Evolutionary conservation across 768 basidiomycete species (phyloP).

Genomic region (Podaxis sp.): DNA sequence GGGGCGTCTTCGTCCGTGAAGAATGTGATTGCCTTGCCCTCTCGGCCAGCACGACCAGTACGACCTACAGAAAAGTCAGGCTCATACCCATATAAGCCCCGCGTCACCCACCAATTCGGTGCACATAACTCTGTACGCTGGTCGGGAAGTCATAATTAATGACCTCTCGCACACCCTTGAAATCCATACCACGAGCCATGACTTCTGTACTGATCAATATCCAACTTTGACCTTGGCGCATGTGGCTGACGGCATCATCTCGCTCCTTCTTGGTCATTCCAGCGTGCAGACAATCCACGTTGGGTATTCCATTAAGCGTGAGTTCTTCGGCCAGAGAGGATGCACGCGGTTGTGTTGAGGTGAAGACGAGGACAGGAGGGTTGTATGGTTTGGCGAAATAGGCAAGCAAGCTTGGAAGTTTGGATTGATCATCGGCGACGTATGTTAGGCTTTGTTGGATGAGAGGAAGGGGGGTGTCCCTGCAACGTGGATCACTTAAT

Average conservation of each 20-base stretch:
- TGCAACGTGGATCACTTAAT: constrained; percentile 23
- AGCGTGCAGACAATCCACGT: constrained; percentile 89
- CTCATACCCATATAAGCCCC: background rate
- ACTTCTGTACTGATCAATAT: constrained; percentile 95
- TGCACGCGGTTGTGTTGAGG: constrained; percentile 84
- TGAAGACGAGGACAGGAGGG: constrained; percentile 89
- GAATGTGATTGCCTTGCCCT: constrained; percentile 92
- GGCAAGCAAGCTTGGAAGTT: constrained; percentile 81
- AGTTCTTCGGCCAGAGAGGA: constrained; percentile 79
- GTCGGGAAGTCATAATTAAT: constrained; percentile 98
- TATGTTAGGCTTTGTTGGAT: constrained; percentile 87
- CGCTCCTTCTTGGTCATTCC: constrained; percentile 85
- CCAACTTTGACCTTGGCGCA: constrained; percentile 91
- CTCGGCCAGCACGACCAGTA: constrained; percentile 89
- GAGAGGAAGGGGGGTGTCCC: constrained; percentile 92
- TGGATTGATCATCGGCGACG: constrained; percentile 91
- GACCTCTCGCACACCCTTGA: constrained; percentile 89
- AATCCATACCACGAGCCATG: constrained; percentile 98
- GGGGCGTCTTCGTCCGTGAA: constrained; percentile 94
- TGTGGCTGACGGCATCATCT: constrained; percentile 77
- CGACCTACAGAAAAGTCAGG: constrained; percentile 49
- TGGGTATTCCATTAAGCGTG: constrained; percentile 67
- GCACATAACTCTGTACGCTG: constrained; percentile 92
- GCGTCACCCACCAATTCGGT: constrained; percentile 69
- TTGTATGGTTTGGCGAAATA: constrained; percentile 81